Evolutionary conservation across 371 early-diverging fungal genomes (phyloP), one percentile per base, ranked within the genome.

Genomic region (Enteropsectra breve): DNA sequence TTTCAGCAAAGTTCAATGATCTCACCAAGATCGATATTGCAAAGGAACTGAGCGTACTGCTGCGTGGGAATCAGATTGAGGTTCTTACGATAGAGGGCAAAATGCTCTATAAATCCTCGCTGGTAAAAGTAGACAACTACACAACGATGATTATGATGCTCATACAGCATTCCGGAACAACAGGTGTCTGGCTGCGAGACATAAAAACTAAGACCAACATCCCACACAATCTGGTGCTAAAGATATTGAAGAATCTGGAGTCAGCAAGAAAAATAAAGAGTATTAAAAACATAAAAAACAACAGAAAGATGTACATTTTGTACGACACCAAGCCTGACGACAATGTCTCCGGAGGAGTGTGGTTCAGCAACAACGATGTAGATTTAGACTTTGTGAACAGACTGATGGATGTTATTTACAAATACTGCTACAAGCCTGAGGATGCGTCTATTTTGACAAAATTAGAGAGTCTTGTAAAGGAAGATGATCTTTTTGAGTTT

Each of bases 291-390:
- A 86, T 94, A 72, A 94, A 94, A 26, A 78, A 70, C 46, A 80
- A 78, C 53, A 84, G 87, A 63, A 92, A 92, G 67, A 82, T 90
- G 24, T 94, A 93, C 78, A 91, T 96, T 89, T 82, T 94, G 23
- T 86, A 80, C 60, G 87, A 90, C 59, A 53, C 88, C 45, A 83
- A 84, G 0, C 93, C 94, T 1, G 89, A 91, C 8, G 85, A 84
- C 30, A 92, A 92, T 68, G 83, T 95, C 6, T 91, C 92, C 24
- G 96, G 94, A 70, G 94, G 94, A 18, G 86, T 89, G 23, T 96
- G 92, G 91, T 96, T 87, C 76, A 90, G 88, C 0, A 92, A 94
- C 78, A 88, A 91, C 69, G 92, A 91, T 63, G 80, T 94, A 66
- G 96, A 96, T 81, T 83, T 83, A 1, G 90, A 89, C 23, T 93